A percentile compares a stretch with the other conserved stretches of the same genome.
Conservation (phyloP, 306 rosid species). For the Cucumis cinereus region DNA sequence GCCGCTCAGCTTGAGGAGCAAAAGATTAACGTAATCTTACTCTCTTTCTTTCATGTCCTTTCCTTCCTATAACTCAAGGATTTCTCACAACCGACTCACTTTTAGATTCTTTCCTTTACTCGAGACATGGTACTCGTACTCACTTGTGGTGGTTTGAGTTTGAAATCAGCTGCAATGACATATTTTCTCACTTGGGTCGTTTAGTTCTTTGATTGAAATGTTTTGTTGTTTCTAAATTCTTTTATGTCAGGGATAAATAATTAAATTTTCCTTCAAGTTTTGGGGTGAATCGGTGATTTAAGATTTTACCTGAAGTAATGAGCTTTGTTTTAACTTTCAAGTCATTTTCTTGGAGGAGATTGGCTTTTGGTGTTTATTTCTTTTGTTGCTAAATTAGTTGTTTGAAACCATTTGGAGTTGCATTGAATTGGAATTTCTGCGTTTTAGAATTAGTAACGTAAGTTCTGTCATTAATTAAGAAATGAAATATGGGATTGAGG, state of each 20-base stretch:
- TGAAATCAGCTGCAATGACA: neutral
- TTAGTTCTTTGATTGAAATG: neutral
- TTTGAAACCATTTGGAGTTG: neutral
- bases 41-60: neutral
- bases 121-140: neutral
- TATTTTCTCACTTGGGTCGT: neutral
- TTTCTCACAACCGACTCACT: neutral
- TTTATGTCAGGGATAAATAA: too few species aligned
- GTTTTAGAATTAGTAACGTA: neutral
- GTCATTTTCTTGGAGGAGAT: neutral
- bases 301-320: neutral
- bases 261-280: too few species aligned
- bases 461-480: neutral
- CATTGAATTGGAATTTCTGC: neutral
- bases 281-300: too few species aligned
- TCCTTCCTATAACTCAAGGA: neutral
- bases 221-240: neutral
- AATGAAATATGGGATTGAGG: neutral
- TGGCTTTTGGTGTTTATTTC: neutral
- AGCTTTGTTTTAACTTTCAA: neutral
- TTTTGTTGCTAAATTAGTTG: neutral
- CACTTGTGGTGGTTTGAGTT: neutral
- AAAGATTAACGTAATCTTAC: constrained; percentile 22
- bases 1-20: constrained; percentile 47
- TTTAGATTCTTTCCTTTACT: neutral